phyloP scores from a whole-genome alignment of 106 monocot species.

The Dioscorea zingiberensis region DNA sequence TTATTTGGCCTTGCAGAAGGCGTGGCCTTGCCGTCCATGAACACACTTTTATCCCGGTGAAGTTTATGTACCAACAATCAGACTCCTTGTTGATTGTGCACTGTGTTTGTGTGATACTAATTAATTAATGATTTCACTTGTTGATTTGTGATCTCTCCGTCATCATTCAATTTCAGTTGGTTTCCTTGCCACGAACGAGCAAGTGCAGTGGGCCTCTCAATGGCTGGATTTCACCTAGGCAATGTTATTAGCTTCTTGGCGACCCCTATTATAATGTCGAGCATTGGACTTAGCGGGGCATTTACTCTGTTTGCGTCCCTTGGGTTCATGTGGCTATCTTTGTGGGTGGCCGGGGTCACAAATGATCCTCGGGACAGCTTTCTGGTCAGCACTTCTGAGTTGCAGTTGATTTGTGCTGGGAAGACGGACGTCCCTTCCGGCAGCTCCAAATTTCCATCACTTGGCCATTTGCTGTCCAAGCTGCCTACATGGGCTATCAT shows the following conservation, averaged over 20 bases:
- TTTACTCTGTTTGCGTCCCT: conserved; percentile 59
- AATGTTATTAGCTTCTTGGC: conserved; percentile 76
- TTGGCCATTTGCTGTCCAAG: conserved; percentile 60
- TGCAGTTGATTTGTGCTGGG: conserved; percentile 44
- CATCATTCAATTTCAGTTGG: conserved; percentile 57
- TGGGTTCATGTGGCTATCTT: conserved; percentile 62
- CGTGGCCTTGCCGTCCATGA: conserved; percentile 88
- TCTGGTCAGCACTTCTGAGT: conserved; percentile 37
- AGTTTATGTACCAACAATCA: background rate
- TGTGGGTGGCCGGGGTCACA: conserved; percentile 33
- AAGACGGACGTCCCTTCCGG: conserved; percentile 13
- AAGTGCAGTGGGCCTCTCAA: conserved; percentile 81
- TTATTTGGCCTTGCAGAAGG: conserved; percentile 90
- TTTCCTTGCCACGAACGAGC: conserved; percentile 75
- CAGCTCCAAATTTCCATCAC: conserved; percentile 20
- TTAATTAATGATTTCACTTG: background rate
- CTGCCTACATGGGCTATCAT: conserved; percentile 69
- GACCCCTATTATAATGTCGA: conserved; percentile 58
- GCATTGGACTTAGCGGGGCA: conserved; percentile 46
- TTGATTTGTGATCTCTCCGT: no score
- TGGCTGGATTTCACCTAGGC: conserved; percentile 97
- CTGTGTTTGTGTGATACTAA: background rate
- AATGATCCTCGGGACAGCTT: conserved; percentile 46
- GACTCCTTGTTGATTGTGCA: background rate
- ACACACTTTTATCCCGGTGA: conserved; percentile 64